A percentile compares a stretch with the other conserved stretches of the same genome.
Conservation (phyloP, 2,329 filamentous ascomycete species). For the Penicillium sp. region DNA sequence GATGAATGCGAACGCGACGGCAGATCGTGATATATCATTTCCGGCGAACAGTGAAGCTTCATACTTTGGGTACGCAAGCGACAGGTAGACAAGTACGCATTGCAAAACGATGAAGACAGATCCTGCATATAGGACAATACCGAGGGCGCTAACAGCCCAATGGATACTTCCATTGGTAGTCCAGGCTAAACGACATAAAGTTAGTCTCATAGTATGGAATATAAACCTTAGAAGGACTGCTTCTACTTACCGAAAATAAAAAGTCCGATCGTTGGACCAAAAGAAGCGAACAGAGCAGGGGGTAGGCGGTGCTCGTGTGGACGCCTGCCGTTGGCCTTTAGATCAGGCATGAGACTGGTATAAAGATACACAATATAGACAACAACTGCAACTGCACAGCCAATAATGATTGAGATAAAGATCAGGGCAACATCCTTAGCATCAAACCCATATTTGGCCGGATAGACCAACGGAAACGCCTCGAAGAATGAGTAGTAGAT, state of each 20-base stretch:
- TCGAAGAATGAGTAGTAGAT: slow-evolving; percentile 6
- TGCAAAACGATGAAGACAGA: background rate
- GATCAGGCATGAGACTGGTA: background rate
- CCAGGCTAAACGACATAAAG: background rate
- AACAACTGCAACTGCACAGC: background rate
- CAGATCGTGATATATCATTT: background rate
- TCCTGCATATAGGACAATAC: background rate
- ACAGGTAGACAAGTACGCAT: background rate
- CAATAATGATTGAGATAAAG: background rate
- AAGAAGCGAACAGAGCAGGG: background rate
- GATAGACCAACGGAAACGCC: background rate
- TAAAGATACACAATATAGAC: background rate
- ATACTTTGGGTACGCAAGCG: background rate
- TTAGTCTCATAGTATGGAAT: background rate
- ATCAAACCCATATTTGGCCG: background rate
- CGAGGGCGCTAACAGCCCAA: background rate
- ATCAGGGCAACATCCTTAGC: background rate
- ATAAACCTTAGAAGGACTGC: no score
- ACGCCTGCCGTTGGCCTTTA: background rate
- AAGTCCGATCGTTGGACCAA: background rate
- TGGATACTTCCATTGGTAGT: background rate
- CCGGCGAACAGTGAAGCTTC: background rate
- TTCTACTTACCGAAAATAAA: background rate
- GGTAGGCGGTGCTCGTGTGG: background rate
- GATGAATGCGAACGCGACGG: background rate